Conservation (phyloP, 495 filamentous ascomycete genomes). For the Pseudevernia furfuracea region DNA sequence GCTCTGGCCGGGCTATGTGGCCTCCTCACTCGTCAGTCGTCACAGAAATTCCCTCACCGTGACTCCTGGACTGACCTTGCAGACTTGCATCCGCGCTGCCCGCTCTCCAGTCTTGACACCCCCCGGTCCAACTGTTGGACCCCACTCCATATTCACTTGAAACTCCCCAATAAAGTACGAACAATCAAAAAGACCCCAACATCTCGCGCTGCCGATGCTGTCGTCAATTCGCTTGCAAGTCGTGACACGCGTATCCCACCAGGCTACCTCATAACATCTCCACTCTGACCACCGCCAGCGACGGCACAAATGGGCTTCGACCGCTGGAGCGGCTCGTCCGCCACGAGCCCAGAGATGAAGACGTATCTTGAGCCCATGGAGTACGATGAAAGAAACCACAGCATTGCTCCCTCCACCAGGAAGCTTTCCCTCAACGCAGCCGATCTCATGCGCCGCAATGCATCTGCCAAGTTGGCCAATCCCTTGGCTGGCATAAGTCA, state of each 20-base stretch:
- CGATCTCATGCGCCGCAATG: slow-evolving; percentile 44
- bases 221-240: background rate
- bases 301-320: background rate
- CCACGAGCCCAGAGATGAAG: slow-evolving; percentile 1
- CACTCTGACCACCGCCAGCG: background rate
- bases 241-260: background rate
- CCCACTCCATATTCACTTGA: background rate
- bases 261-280: background rate
- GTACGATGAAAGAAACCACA: slow-evolving; percentile 20
- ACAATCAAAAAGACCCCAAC: background rate
- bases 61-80: no score
- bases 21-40: background rate
- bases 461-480: slow-evolving; percentile 59
- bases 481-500: slow-evolving; percentile 58
- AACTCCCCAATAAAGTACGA: background rate
- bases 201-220: background rate
- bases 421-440: slow-evolving; percentile 33
- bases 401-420: slow-evolving; percentile 11
- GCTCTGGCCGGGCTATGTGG: no score
- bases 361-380: slow-evolving; percentile 13
- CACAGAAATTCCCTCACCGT: background rate
- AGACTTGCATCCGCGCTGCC: background rate
- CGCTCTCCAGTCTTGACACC: no score
- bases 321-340: slow-evolving; percentile 5
- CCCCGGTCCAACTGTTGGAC: background rate